phyloP scores from a whole-genome alignment of 2,329 filamentous ascomycete genomes.

The Elsinoe arachidis region DNA sequence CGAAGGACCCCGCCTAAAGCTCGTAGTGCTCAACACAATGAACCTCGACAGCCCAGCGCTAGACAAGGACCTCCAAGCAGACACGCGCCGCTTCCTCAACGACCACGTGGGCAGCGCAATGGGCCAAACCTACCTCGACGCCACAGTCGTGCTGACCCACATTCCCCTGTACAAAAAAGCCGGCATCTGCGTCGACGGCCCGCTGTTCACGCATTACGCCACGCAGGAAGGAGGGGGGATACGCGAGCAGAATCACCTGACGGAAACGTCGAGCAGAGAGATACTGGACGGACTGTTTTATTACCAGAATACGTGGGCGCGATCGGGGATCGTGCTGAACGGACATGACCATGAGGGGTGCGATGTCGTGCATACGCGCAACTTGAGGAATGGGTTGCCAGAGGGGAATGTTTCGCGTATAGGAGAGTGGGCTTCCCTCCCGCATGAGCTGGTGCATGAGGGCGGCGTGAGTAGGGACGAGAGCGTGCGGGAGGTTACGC shows the following conservation, averaged over 20 bases:
- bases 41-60: constrained; percentile 80
- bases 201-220: constrained; percentile 71
- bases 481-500: constrained; percentile 78
- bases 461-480: constrained; percentile 25
- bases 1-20: constrained; percentile 59
- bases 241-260: constrained; percentile 86
- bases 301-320: constrained; percentile 47
- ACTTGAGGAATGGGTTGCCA: not conserved
- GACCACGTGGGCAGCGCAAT: constrained; percentile 19
- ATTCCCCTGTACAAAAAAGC: constrained; percentile 78
- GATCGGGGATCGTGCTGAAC: constrained; percentile 72
- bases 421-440: not conserved
- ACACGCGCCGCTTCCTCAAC: constrained; percentile 72
- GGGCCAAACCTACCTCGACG: constrained; percentile 36
- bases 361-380: constrained; percentile 61
- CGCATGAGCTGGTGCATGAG: constrained; percentile 28
- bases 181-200: constrained; percentile 75
- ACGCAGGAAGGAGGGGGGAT: constrained; percentile 59
- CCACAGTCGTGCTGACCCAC: constrained; percentile 83
- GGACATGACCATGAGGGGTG: constrained; percentile 95
- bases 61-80: constrained; percentile 56
- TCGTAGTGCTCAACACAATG: constrained; percentile 85
- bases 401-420: not conserved
- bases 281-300: constrained; percentile 82
- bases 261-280: constrained; percentile 54